Evolutionary conservation across 257 asterid genomes (phyloP).

Genomic region (Handroanthus guayacan): DNA sequence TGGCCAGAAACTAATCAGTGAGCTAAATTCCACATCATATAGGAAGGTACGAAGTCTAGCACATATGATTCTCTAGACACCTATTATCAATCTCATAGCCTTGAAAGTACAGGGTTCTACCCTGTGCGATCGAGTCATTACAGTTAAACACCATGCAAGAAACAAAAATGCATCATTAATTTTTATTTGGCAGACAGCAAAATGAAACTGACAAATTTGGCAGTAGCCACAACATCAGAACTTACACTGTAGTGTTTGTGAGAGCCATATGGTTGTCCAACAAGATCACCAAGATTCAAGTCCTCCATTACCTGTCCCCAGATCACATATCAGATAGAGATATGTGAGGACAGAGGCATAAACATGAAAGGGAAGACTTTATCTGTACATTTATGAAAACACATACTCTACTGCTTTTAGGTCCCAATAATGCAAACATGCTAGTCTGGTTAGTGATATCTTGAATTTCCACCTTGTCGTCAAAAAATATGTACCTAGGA

Average conservation of each 20-base stretch:
- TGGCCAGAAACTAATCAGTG: not conserved
- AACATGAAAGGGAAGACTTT: conserved; percentile 28
- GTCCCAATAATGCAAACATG: conserved; percentile 83
- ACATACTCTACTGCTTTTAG: conserved; percentile 73
- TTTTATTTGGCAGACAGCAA: conserved; percentile 14
- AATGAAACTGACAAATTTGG: conserved; percentile 24
- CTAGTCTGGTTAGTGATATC: conserved; percentile 83
- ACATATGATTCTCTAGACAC: conserved; percentile 24
- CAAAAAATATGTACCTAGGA: conserved; percentile 85
- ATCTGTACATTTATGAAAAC: conserved; percentile 25
- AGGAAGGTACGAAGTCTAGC: not conserved
- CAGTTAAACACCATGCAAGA: conserved; percentile 18
- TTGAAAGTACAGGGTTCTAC: conserved; percentile 21
- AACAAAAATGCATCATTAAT: conserved; percentile 11
- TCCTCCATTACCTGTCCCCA: conserved; percentile 76
- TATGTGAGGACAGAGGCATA: conserved; percentile 29
- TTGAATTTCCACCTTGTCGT: conserved; percentile 92
- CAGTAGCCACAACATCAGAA: conserved; percentile 21
- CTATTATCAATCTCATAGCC: conserved; percentile 7
- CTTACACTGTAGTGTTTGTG: conserved; percentile 89
- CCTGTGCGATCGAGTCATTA: not conserved
- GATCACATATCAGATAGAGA: conserved; percentile 39
- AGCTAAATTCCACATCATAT: not conserved
- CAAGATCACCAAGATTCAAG: conserved; percentile 72
- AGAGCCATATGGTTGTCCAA: conserved; percentile 88